These are phyloP conservation scores for Pythium dissotocum DNA, from an alignment of 352 stramenopile genomes.

Conservation along the genomic window DNA sequence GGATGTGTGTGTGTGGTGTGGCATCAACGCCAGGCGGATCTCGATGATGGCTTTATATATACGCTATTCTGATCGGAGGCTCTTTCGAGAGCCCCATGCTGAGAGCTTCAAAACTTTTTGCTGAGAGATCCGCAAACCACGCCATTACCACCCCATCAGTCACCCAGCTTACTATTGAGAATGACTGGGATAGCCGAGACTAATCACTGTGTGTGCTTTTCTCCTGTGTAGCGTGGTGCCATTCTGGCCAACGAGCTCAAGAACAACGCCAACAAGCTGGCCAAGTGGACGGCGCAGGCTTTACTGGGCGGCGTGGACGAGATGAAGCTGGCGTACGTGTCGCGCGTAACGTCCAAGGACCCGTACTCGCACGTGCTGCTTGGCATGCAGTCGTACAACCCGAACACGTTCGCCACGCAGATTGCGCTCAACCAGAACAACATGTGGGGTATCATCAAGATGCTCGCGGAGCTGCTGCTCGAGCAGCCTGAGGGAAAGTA, in stretches of 20 bases:
- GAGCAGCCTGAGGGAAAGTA: conserved; percentile 98
- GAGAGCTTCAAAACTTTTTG: conserved; percentile 30
- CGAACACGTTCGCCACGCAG: conserved; percentile 95
- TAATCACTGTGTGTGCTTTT: conserved; percentile 11
- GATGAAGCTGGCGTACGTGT: conserved; percentile 99
- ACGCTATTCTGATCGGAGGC: conserved; percentile 43
- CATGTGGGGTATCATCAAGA: conserved; percentile 97
- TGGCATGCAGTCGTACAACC: conserved; percentile 96
- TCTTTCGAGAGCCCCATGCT: conserved; percentile 26
- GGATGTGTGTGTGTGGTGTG: conserved; percentile 21
- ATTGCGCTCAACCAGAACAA: conserved; percentile 98
- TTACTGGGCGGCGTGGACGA: conserved; percentile 95
- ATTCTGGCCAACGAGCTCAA: conserved; percentile 98
- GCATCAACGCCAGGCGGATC: conserved; percentile 24
- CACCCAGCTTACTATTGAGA: neutral
- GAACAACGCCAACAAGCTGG: conserved; percentile 98
- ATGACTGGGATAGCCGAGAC: neutral
- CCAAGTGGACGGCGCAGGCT: conserved; percentile 97
- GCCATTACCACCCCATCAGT: neutral
- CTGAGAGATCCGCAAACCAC: conserved; percentile 30
- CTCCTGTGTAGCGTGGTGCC: conserved; percentile 84
- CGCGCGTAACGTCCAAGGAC: conserved; percentile 92
- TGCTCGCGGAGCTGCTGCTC: conserved; percentile 93
- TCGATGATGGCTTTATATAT: conserved; percentile 72
- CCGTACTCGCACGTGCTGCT: conserved; percentile 95